These are phyloP conservation scores for Candida nemodendra DNA, from an alignment of 805 yeast genomes.

Conservation along the genomic window DNA sequence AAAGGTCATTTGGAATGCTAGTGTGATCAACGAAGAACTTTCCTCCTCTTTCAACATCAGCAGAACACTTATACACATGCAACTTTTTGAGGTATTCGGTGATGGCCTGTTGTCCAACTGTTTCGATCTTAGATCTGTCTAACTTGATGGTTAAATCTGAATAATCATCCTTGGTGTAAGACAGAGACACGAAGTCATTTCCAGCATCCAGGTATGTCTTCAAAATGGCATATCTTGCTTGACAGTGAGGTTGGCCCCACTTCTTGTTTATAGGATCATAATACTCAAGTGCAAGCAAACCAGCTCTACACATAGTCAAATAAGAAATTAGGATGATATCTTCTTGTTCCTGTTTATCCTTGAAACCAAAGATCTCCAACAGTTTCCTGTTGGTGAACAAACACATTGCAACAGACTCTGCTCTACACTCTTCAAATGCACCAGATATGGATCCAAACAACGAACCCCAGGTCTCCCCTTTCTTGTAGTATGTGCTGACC, in stretches of 20 bases:
- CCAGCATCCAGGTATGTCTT: constrained; percentile 70
- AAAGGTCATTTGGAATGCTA: constrained; percentile 60
- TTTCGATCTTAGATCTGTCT: constrained; percentile 60
- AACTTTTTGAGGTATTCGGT: constrained; percentile 67
- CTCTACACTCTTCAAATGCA: constrained; percentile 89
- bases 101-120: constrained; percentile 71
- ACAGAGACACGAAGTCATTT: constrained; percentile 53
- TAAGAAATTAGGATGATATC: constrained; percentile 66
- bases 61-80: constrained; percentile 79
- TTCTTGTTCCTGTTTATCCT: constrained; percentile 54
- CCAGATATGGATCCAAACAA: constrained; percentile 81
- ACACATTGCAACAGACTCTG: constrained; percentile 85
- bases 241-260: constrained; percentile 97
- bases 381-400: constrained; percentile 67
- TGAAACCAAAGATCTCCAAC: constrained; percentile 71
- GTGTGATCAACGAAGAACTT: constrained; percentile 66
- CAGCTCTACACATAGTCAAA: constrained; percentile 85
- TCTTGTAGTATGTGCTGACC: constrained; percentile 65
- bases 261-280: constrained; percentile 81
- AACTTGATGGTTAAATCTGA: constrained; percentile 61
- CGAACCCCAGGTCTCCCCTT: constrained; percentile 90
- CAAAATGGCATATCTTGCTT: constrained; percentile 84
- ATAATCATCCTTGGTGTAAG: constrained; percentile 45
- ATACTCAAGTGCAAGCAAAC: constrained; percentile 75
- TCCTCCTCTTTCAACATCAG: constrained; percentile 64